Evolutionary conservation across 805 yeast species (phyloP).

Genomic region (Blastobotrys attinorum): DNA sequence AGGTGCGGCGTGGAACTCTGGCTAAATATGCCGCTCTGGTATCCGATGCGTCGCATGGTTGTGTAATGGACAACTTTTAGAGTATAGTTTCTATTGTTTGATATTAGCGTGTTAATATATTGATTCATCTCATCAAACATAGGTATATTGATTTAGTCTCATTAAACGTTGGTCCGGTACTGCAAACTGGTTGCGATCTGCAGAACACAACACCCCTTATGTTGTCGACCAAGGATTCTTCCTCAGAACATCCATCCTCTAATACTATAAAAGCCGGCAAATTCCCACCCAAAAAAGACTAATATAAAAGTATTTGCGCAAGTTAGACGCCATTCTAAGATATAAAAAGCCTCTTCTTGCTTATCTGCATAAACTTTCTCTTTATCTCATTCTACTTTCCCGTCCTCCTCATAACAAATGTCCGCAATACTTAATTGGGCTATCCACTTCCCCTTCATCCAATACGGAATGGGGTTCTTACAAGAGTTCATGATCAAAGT

Average conservation of each 20-base stretch:
- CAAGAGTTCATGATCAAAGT: slow-evolving; percentile 30
- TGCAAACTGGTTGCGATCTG: too few species aligned
- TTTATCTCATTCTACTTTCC: not conserved
- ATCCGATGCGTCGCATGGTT: slow-evolving; percentile 83
- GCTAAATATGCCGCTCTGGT: slow-evolving; percentile 77
- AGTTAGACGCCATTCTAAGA: too few species aligned
- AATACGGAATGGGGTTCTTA: slow-evolving; percentile 17
- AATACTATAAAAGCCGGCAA: too few species aligned
- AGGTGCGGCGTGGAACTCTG: slow-evolving; percentile 83
- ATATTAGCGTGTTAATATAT: not conserved
- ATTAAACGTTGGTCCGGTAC: too few species aligned
- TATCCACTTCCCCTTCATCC: slow-evolving; percentile 17
- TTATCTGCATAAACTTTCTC: too few species aligned
- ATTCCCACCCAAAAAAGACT: too few species aligned
- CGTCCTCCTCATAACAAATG: slow-evolving; percentile 1
- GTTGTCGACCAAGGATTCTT: too few species aligned
- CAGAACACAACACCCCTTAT: too few species aligned
- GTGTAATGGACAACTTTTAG: slow-evolving; percentile 46
- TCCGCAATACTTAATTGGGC: slow-evolving; percentile 9
- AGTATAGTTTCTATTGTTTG: not conserved
- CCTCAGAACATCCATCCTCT: too few species aligned
- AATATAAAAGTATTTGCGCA: too few species aligned
- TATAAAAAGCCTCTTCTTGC: too few species aligned
- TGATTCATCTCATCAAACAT: not conserved
- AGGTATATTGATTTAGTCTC: not conserved